A percentile compares a stretch with the other conserved stretches of the same genome.
Evolutionary conservation across 2,329 filamentous ascomycete genomes (phyloP).

Genomic region (Pseudonectria buxi): DNA sequence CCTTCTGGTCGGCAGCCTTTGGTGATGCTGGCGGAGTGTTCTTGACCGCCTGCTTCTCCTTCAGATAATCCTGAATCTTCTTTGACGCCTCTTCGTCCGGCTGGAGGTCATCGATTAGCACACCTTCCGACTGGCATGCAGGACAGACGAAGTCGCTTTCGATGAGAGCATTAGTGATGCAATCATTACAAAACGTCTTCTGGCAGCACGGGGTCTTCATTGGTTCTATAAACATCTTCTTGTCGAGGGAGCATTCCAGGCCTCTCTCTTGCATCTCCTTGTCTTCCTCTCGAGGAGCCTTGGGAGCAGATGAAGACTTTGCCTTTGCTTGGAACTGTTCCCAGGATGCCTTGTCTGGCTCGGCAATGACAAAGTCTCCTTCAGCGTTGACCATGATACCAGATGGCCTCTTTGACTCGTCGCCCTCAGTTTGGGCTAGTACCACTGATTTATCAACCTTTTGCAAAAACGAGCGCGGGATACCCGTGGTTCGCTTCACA

Average conservation of each 20-base stretch:
- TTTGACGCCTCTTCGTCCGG: slow-evolving; percentile 70
- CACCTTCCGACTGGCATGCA: slow-evolving; percentile 81
- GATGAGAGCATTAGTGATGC: slow-evolving; percentile 97
- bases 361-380: slow-evolving; percentile 93
- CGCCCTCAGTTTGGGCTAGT: slow-evolving; percentile 64
- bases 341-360: slow-evolving; percentile 93
- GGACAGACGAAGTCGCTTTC: slow-evolving; percentile 97
- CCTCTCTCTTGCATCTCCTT: slow-evolving; percentile 84
- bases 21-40: slow-evolving; percentile 29
- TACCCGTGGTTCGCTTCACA: slow-evolving; percentile 94
- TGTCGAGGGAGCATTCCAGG: slow-evolving; percentile 91
- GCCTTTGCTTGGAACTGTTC: slow-evolving; percentile 94
- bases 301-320: slow-evolving; percentile 77
- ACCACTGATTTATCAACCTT: slow-evolving; percentile 87
- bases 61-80: slow-evolving; percentile 70
- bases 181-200: slow-evolving; percentile 98
- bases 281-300: slow-evolving; percentile 68
- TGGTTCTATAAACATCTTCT: slow-evolving; percentile 96
- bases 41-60: slow-evolving; percentile 49
- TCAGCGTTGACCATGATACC: slow-evolving; percentile 97
- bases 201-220: slow-evolving; percentile 98
- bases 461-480: slow-evolving; percentile 90
- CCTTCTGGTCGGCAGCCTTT: slow-evolving; percentile 18
- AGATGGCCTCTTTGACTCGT: slow-evolving; percentile 77
- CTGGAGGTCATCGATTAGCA: slow-evolving; percentile 86